A percentile compares a stretch with the other conserved stretches of the same genome.
These are phyloP conservation scores for Nannochloropsis salina DNA, from an alignment of 108 stramenopile genomes.

Conservation along the genomic window DNA sequence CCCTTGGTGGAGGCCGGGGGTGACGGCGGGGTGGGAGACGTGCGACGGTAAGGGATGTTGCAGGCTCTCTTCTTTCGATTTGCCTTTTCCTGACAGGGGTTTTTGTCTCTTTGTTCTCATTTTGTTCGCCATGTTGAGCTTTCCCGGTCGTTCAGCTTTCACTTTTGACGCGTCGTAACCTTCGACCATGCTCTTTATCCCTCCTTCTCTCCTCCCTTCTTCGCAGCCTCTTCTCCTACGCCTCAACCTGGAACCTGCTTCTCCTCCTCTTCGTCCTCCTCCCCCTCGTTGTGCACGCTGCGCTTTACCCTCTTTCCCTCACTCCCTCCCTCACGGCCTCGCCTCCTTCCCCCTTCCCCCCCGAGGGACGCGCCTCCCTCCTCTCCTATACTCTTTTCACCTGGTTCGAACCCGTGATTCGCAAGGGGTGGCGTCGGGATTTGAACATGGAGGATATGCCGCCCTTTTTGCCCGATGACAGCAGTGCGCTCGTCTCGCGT, in stretches of 20 bases:
- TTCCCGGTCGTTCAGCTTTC: too few relatives aligned
- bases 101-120: too few relatives aligned
- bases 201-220: background rate
- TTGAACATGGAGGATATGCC: conserved; percentile 37
- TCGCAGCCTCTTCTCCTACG: background rate
- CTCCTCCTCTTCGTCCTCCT: background rate
- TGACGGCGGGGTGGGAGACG: background rate
- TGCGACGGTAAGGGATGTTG: background rate
- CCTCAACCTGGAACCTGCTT: background rate
- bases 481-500: background rate
- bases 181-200: background rate
- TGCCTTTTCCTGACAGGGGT: background rate
- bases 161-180: too few relatives aligned
- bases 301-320: background rate
- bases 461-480: background rate
- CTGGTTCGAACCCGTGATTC: conserved; percentile 39
- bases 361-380: background rate
- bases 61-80: background rate
- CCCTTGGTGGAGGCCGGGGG: background rate
- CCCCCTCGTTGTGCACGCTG: background rate
- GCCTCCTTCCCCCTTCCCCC: background rate
- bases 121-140: too few relatives aligned
- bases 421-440: conserved; percentile 30
- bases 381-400: conserved; percentile 29
- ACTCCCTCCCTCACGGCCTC: background rate